Evolutionary conservation across 371 early-diverging fungal species (phyloP).

Genomic region (Mucor velutinosus): DNA sequence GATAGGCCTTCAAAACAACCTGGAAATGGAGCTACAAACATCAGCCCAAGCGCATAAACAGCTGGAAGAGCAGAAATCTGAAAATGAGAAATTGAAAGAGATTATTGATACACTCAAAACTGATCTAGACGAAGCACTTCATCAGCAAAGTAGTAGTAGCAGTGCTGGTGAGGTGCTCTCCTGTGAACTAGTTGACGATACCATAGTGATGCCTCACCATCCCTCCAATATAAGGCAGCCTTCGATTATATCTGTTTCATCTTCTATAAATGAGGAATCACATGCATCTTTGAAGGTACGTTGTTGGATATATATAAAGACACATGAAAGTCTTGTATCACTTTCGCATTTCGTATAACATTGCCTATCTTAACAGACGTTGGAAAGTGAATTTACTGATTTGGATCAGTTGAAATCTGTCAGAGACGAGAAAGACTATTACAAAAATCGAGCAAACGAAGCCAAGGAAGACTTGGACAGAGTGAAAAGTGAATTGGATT

Average conservation of each 20-base stretch:
- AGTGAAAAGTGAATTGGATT: slow-evolving; percentile 38
- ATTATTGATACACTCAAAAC: slow-evolving; percentile 50
- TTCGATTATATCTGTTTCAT: background rate
- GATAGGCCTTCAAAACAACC: slow-evolving; percentile 34
- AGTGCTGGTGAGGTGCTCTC: background rate
- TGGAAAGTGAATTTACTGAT: slow-evolving; percentile 32
- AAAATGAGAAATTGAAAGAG: slow-evolving; percentile 51
- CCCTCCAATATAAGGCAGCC: background rate
- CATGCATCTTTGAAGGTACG: slow-evolving; percentile 19
- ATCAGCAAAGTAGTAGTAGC: slow-evolving; percentile 15
- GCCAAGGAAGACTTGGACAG: slow-evolving; percentile 44
- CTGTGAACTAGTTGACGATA: background rate
- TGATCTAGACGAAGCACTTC: slow-evolving; percentile 49
- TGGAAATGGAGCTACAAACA: slow-evolving; percentile 44
- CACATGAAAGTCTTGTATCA: background rate
- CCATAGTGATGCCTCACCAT: background rate
- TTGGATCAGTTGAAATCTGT: slow-evolving; percentile 29
- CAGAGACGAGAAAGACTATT: slow-evolving; percentile 51
- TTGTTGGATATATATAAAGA: background rate
- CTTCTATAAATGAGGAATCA: slow-evolving; percentile 4
- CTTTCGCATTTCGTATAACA: background rate
- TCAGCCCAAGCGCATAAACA: slow-evolving; percentile 49
- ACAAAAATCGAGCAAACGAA: slow-evolving; percentile 42
- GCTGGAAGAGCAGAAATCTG: slow-evolving; percentile 50
- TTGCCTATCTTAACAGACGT: slow-evolving; percentile 21